Base-by-base conservation (phyloP, 2,329 filamentous ascomycete species). In the Alternaria sp. region DNA sequence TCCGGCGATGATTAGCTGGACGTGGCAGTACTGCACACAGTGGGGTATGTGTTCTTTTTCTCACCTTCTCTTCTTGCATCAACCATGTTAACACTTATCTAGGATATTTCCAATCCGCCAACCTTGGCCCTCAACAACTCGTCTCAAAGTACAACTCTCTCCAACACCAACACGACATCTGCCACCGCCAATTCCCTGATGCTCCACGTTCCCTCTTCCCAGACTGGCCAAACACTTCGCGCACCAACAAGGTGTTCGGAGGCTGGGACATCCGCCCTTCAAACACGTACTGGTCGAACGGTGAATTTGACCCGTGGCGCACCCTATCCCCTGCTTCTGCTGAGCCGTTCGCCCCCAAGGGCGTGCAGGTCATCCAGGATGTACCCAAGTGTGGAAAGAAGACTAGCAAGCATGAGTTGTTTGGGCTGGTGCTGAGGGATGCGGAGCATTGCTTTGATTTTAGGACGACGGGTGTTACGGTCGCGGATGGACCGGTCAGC, bases 271-370 rank as follows among this genome's bases (percentile, higher is more conserved):
- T 85, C 55, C 81, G 83, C 2, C 84, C 84, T 11, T 83, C 82
- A 10, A 85, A 86, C 60, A 78, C 80, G 1, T 85, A 82, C 75
- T 86, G 82, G 77, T 81, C 76, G 49, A 81, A 78, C 25, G 83
- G 84, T 5, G 79, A 85, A 56, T 85, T 81, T 63, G 84, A 86
- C 58, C 84, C 84, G 4, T 87, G 84, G 85, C 76, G 82, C 20
- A 80, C 82, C 0, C 71, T 85, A 3, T 82, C 80, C 0, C 77
- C 81, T 0, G 74, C 85, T 0, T 81, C 80, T 2, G 74, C 67
- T 0, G 80, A 84, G 59, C 54, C 64, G 0, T 80, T 78, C 41
- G 80, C 81, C 4, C 83, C 83, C 4, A 72, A 75, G 12, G 40
- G 40, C n/a, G 45, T 56, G 2, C 27, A 49, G 34, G 34, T 57